phyloP scores from a whole-genome alignment of 352 stramenopile genomes.

The Phytopythium delawarense region DNA sequence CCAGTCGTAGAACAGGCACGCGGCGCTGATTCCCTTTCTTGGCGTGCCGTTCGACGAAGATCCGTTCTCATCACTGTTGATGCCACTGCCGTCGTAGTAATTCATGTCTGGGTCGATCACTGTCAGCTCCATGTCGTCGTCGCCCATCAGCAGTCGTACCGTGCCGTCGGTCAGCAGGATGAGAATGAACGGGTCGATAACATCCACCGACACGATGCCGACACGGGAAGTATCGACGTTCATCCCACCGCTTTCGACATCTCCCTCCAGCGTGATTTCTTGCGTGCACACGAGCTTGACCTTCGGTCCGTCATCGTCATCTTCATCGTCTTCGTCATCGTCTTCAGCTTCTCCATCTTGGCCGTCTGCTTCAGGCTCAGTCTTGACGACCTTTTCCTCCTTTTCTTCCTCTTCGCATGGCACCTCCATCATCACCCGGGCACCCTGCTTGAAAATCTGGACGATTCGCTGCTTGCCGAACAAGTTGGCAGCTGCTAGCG shows the following conservation, averaged over 20 bases:
- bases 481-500: slow-evolving; percentile 71
- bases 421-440: slow-evolving; percentile 77
- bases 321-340: slow-evolving; percentile 23
- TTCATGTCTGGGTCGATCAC: slow-evolving; percentile 73
- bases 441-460: slow-evolving; percentile 84
- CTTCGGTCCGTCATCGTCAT: slow-evolving; percentile 52
- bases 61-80: slow-evolving; percentile 24
- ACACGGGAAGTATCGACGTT: slow-evolving; percentile 72
- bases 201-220: slow-evolving; percentile 77
- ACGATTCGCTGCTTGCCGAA: slow-evolving; percentile 82
- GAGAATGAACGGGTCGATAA: slow-evolving; percentile 83
- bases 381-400: slow-evolving; percentile 6
- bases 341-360: slow-evolving; percentile 13
- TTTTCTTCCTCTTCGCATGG: slow-evolving; percentile 32
- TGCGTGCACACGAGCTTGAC: slow-evolving; percentile 77
- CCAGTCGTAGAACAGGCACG: slow-evolving; percentile 85
- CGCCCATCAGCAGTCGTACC: slow-evolving; percentile 75
- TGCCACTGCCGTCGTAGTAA: slow-evolving; percentile 34
- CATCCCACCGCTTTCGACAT: slow-evolving; percentile 79
- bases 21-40: slow-evolving; percentile 46
- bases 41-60: slow-evolving; percentile 2
- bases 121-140: slow-evolving; percentile 79
- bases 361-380: slow-evolving; percentile 4
- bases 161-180: slow-evolving; percentile 77
- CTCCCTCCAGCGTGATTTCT: slow-evolving; percentile 77